Percentiles rank a stretch among this genome's conserved stretches.
Evolutionary conservation across 108 stramenopile species (phyloP).

Genomic region (Fragilaria crotonensis): DNA sequence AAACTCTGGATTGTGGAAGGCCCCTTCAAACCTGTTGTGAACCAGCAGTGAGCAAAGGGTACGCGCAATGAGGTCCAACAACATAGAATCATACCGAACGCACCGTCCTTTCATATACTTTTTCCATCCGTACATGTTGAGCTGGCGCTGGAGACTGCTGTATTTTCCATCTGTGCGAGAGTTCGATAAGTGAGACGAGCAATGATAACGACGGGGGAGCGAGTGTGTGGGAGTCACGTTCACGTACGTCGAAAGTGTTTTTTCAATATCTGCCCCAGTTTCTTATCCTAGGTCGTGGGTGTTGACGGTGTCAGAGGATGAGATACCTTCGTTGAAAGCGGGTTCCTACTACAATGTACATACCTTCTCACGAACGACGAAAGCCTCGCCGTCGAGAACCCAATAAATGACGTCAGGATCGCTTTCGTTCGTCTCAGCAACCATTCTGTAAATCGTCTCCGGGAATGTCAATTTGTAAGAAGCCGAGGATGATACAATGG

Average conservation of each 20-base stretch:
- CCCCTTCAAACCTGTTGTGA: background rate
- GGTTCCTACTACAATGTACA: background rate
- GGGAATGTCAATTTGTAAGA: too few species aligned
- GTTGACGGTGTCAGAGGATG: background rate
- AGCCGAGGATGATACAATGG: too few species aligned
- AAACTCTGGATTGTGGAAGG: background rate
- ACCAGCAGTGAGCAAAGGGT: background rate
- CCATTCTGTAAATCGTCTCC: constrained; percentile 1
- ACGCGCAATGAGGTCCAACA: too few species aligned
- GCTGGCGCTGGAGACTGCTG: constrained; percentile 13
- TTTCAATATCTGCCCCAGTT: background rate
- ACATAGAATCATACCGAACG: too few species aligned
- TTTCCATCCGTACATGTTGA: constrained; percentile 12
- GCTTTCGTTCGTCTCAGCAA: background rate
- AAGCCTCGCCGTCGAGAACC: constrained; percentile 4
- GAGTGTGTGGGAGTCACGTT: too few species aligned
- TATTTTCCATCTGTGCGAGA: background rate
- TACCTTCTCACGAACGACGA: constrained; percentile 7
- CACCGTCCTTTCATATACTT: constrained; percentile 1
- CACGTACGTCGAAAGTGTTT: background rate
- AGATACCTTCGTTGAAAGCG: background rate
- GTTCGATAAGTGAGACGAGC: background rate
- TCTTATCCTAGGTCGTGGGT: background rate
- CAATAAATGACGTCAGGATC: constrained; percentile 4
- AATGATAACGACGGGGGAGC: background rate